These are phyloP conservation scores for Melanomma pulvis-pyrius DNA, from an alignment of 495 filamentous ascomycete genomes.

Conservation along the genomic window DNA sequence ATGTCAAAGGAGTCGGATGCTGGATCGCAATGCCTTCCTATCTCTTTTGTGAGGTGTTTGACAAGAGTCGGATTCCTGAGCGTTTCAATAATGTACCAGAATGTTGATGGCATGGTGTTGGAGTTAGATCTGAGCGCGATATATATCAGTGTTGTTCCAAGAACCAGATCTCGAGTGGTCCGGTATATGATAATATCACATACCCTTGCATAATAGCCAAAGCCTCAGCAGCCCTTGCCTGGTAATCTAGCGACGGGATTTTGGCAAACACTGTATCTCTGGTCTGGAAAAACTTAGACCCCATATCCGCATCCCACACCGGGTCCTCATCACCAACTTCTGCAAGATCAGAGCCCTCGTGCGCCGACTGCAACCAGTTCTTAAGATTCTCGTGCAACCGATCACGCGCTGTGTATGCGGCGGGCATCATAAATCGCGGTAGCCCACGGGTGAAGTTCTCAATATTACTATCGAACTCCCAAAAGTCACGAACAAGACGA, in stretches of 20 bases:
- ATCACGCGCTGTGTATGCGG: slow-evolving; percentile 2
- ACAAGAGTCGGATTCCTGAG: neutral
- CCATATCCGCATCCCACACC: neutral
- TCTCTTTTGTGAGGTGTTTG: slow-evolving; percentile 2
- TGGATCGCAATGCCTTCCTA: neutral
- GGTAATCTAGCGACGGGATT: neutral
- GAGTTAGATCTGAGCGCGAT: neutral
- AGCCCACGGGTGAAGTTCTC: neutral
- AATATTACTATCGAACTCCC: slow-evolving; percentile 17
- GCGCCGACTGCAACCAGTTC: neutral
- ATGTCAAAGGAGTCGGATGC: slow-evolving; percentile 2
- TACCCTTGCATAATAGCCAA: slow-evolving; percentile 18
- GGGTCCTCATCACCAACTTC: slow-evolving; percentile 1
- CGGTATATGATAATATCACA: neutral
- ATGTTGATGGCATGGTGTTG: slow-evolving; percentile 11
- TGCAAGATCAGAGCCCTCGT: slow-evolving; percentile 4
- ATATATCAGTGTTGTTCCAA: neutral
- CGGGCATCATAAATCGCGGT: slow-evolving; percentile 13
- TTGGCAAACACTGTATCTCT: slow-evolving; percentile 5
- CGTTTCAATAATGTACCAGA: slow-evolving; percentile 16
- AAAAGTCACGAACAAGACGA: slow-evolving; percentile 2
- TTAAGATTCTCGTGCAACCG: neutral
- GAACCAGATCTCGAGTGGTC: neutral
- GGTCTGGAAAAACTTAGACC: slow-evolving; percentile 7
- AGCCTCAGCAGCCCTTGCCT: slow-evolving; percentile 10